Percentiles rank a stretch among this genome's conserved stretches.
These are phyloP conservation scores for Metschnikowia henanensis DNA, from an alignment of 805 yeast species.

Conservation along the genomic window DNA sequence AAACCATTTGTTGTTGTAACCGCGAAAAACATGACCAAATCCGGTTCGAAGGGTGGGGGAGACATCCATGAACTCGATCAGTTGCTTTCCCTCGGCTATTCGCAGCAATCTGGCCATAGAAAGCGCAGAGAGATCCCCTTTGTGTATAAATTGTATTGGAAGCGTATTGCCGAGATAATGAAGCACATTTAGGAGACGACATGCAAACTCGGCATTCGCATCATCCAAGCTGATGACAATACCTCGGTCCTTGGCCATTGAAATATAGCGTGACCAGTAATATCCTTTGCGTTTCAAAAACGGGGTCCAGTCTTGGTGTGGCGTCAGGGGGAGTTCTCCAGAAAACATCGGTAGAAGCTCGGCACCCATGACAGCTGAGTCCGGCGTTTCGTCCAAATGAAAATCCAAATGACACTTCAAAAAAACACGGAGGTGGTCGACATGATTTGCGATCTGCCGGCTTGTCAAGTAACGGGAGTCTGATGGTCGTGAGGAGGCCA, in stretches of 20 bases:
- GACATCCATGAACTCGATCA: slow-evolving; percentile 18
- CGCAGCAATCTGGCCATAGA: slow-evolving; percentile 4
- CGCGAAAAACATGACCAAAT: slow-evolving; percentile 24
- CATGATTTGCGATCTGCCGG: slow-evolving; percentile 15
- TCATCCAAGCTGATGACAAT: slow-evolving; percentile 18
- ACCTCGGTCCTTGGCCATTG: slow-evolving; percentile 14
- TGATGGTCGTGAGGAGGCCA: slow-evolving; percentile 11
- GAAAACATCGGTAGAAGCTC: slow-evolving; percentile 19
- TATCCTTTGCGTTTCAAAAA: slow-evolving; percentile 2
- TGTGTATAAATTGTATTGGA: slow-evolving; percentile 18
- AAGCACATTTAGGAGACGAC: slow-evolving; percentile 14
- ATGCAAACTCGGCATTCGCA: slow-evolving; percentile 14
- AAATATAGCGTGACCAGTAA: slow-evolving; percentile 11
- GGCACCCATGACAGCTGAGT: slow-evolving; percentile 9
- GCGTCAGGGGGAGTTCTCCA: slow-evolving; percentile 9
- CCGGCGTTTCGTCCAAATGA: slow-evolving; percentile 6
- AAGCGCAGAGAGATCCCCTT: slow-evolving; percentile 12
- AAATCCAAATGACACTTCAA: slow-evolving; percentile 13
- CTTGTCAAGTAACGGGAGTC: slow-evolving; percentile 13
- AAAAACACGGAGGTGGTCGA: slow-evolving; percentile 17
- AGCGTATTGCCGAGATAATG: slow-evolving; percentile 11
- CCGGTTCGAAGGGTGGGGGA: slow-evolving; percentile 19
- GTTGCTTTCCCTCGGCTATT: slow-evolving; percentile 10
- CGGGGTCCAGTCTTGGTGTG: slow-evolving; percentile 9
- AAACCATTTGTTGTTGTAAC: slow-evolving; percentile 27